phyloP scores from a whole-genome alignment of 306 rosid genomes.

The Castanea mollissima region DNA sequence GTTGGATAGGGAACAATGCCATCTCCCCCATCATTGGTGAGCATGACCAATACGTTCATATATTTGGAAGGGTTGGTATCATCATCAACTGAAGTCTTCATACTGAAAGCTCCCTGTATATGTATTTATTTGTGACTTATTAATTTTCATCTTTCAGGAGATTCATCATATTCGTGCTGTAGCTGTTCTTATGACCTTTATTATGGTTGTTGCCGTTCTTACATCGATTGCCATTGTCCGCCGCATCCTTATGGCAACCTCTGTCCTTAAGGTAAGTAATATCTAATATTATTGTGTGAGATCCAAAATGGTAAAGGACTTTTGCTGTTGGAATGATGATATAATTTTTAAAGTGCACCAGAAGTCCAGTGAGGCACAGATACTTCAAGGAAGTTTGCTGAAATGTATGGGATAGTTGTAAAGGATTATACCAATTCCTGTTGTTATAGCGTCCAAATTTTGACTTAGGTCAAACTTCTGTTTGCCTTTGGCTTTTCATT shows the following conservation, averaged over 20 bases:
- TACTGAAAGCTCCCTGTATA: background rate
- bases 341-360: background rate
- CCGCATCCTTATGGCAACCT: constrained; percentile 96
- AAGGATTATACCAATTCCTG: background rate
- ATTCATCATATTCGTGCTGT: constrained; percentile 71
- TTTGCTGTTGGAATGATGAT: background rate
- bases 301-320: background rate
- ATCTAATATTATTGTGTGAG: background rate
- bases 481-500: background rate
- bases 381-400: background rate
- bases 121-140: constrained; percentile 17
- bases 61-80: constrained; percentile 80
- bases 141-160: constrained; percentile 59
- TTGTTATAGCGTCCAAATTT: background rate
- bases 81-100: constrained; percentile 18
- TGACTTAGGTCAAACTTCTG: background rate
- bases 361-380: background rate
- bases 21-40: constrained; percentile 88
- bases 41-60: constrained; percentile 73
- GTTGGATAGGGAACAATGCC: constrained; percentile 95
- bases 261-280: constrained; percentile 88
- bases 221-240: constrained; percentile 91
- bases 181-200: constrained; percentile 79
- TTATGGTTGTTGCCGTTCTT: constrained; percentile 75
- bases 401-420: background rate